phyloP scores from a whole-genome alignment of 257 asterid genomes.

The Petunia axillaris region DNA sequence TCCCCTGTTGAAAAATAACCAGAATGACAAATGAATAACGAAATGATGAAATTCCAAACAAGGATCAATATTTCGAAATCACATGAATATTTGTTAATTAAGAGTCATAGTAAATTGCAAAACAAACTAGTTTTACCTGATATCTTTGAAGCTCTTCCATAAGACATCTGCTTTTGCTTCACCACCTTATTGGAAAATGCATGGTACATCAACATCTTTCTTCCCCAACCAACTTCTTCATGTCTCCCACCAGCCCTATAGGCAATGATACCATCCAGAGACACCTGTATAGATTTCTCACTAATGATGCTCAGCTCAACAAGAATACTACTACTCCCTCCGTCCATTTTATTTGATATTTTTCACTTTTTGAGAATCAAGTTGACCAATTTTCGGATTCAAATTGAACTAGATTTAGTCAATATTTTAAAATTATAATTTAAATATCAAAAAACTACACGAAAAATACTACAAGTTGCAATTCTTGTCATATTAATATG shows the following conservation, averaged over 20 bases:
- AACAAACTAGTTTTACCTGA: background rate
- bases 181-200: background rate
- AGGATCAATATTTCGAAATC: background rate
- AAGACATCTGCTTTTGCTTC: background rate
- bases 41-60: background rate
- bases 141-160: background rate
- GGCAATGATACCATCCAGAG: background rate
- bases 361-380: too few relatives aligned
- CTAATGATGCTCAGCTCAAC: too few relatives aligned
- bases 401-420: too few relatives aligned
- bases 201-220: conserved; percentile 1
- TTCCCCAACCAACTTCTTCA: background rate
- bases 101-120: background rate
- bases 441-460: too few relatives aligned
- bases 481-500: too few relatives aligned
- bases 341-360: too few relatives aligned
- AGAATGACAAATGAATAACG: background rate
- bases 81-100: background rate
- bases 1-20: conserved; percentile 23
- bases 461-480: too few relatives aligned
- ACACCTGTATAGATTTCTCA: conserved; percentile 9
- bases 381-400: too few relatives aligned
- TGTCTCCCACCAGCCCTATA: background rate
- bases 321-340: too few relatives aligned
- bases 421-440: too few relatives aligned